Base-by-base conservation (phyloP, 2,329 filamentous ascomycete species). In the Alternaria brassicicola region DNA sequence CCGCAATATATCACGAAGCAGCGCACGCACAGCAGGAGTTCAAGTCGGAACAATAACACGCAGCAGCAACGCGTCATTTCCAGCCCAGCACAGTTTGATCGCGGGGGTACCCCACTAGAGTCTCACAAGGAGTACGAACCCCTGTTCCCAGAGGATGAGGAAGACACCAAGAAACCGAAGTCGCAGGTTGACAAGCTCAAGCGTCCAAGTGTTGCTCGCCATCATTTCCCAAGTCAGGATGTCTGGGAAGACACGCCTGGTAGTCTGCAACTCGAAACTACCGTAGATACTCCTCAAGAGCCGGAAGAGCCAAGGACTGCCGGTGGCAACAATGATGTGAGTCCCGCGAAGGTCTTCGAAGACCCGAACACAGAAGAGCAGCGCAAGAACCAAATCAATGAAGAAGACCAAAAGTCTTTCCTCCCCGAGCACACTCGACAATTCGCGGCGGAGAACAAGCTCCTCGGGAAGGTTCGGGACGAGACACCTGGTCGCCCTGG, bases 231-330 rank as follows among this genome's bases (percentile, higher is more conserved):
- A 1, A 97, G 93, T 76, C 90, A 93, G 75, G 95, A 99, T 75
- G 87, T 98, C 38, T 99, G 95, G 95, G 95, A 99, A 80, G 96
- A 99, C 76, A 89, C 92, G 0, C 95, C 96, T 4, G 90, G 88
- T 72, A 97, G 93, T 78, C 83, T 92, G 51, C 88, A 95, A 70
- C 87, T 86, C 47, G 81, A 85, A 31, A 88, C 93, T 3, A 93
- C 91, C 59, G 94, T 98, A 7, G 91, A 89, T 3, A 95, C 92
- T 0, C 93, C 93, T 1, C 90, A 93, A 69, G 72, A 85, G 30
- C 80, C 83, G 0, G 83, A 82, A 58, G 82, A 84, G 58, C 71
- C 79, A 21, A 59, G 67, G 43, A 67, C 68, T 15, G 61, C 75
- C 80, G 72, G 72, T 80, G 61, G 52, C 36, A 65, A 80, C 73